Evolutionary conservation across 2,329 filamentous ascomycete genomes (phyloP), one percentile per base, ranked within the genome.

Genomic region (Aspergillus tubingensis): DNA sequence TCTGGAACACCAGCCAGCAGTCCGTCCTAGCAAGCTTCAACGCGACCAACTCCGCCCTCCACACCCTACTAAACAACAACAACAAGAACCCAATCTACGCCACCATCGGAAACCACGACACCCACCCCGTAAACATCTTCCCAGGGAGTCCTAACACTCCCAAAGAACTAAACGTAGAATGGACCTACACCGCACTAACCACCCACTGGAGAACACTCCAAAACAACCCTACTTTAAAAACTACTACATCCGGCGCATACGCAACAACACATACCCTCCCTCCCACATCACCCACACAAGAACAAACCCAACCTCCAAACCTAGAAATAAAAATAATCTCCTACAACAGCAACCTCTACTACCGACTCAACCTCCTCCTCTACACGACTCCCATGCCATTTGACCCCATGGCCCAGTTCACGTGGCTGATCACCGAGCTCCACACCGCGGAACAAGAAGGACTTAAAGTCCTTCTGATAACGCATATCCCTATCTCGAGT

Each of bases 271-370:
- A 13, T 86, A 86, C 69, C 23, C 23, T n/a, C 82, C 84, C 3
- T 3, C 27, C 76, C 77, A 8, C 73, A 76, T 51, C 3, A 30
- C 27, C 76, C 77, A 8, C 73, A 76, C 52, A 81, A 49, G 67
- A 32, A 5, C 2, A 30, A 30, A 3, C 5, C 23, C 23, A 6
- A 1, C 5, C 23, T 5, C 23, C 23, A 27, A 27, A 3, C 25
- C 25, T 7, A 1, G 11, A 84, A 61, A 74, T 87, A 25, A 80
- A 83, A 23, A 73, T 88, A 66, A 86, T 87, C 67, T 85, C 84
- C 3, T 75, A 87, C 65, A 86, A 85, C 75, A 86, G 83, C 17
- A 85, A 86, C 69, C 72, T 86, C 62, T 86, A 83, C 73, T 87
- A 87, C 70, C 80, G 78, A n/a, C 73, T 80, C 62, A 87, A 88